A percentile compares a stretch with the other conserved stretches of the same genome.
Conservation (phyloP, 352 stramenopile species). For the Thraustochytrium striatum region DNA sequence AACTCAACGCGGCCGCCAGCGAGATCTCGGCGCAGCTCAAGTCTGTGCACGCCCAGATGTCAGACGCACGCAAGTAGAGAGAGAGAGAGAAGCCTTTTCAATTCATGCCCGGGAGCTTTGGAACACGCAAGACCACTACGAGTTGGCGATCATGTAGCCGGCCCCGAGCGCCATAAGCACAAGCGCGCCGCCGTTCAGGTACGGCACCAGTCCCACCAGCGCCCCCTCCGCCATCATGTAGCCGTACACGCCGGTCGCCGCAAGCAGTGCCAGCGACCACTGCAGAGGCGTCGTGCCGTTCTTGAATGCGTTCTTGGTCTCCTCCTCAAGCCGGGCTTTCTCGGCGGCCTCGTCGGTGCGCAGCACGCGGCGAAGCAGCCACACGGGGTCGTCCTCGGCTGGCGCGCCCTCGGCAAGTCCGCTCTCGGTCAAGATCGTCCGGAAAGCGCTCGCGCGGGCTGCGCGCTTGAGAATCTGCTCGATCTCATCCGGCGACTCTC, state of each 20-base stretch:
- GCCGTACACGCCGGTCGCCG: background rate
- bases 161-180: background rate
- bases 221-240: background rate
- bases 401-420: background rate
- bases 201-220: conserved; percentile 16
- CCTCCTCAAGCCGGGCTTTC: background rate
- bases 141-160: background rate
- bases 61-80: background rate
- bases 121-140: too few species aligned
- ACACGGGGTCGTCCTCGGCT: conserved; percentile 4
- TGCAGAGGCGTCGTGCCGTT: background rate
- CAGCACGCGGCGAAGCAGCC: conserved; percentile 14
- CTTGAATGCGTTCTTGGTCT: background rate
- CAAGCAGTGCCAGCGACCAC: background rate
- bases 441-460: background rate
- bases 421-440: conserved; percentile 1
- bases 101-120: too few species aligned
- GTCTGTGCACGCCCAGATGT: background rate
- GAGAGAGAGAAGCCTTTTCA: background rate
- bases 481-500: background rate
- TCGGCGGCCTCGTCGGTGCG: background rate
- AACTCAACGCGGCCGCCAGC: conserved; percentile 12
- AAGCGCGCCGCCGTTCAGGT: background rate
- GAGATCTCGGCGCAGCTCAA: background rate
- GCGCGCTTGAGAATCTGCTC: background rate